Conservation (phyloP, 1,139 yeast genomes). For the Oligophagozyma castellii region DNA sequence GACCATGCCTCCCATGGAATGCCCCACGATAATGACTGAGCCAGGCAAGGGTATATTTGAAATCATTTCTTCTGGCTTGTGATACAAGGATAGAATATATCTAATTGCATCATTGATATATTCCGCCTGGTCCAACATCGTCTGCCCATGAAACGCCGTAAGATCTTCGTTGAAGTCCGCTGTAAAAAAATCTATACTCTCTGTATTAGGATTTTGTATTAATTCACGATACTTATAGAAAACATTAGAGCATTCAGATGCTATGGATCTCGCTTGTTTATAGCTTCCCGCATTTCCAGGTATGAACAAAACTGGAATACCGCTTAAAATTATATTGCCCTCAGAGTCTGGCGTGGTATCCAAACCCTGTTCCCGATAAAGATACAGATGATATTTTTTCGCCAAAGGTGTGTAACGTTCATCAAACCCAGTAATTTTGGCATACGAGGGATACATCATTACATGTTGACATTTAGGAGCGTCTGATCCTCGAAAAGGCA, state of each 20-base stretch:
- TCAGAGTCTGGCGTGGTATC: conserved; percentile 42
- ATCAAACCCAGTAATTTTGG: conserved; percentile 60
- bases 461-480: conserved; percentile 41
- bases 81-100: conserved; percentile 59
- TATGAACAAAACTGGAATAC: conserved; percentile 79
- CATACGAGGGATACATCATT: conserved; percentile 68
- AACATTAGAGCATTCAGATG: conserved; percentile 53
- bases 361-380: conserved; percentile 64
- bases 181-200: conserved; percentile 61
- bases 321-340: conserved; percentile 35
- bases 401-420: conserved; percentile 59
- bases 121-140: conserved; percentile 88
- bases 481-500: conserved; percentile 31
- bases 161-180: conserved; percentile 94
- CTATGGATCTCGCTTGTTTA: conserved; percentile 83
- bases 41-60: conserved; percentile 30
- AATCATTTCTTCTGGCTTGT: conserved; percentile 13
- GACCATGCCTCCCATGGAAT: conserved; percentile 96
- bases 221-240: conserved; percentile 29
- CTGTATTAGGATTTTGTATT: conserved; percentile 24
- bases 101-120: conserved; percentile 76
- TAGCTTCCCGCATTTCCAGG: conserved; percentile 98
- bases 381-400: conserved; percentile 61
- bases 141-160: conserved; percentile 92
- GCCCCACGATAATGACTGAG: conserved; percentile 74